Percentiles rank a stretch among this genome's conserved stretches.
These are phyloP conservation scores for Hypoxylon fragiforme DNA, from an alignment of 495 filamentous ascomycete species.

Conservation along the genomic window DNA sequence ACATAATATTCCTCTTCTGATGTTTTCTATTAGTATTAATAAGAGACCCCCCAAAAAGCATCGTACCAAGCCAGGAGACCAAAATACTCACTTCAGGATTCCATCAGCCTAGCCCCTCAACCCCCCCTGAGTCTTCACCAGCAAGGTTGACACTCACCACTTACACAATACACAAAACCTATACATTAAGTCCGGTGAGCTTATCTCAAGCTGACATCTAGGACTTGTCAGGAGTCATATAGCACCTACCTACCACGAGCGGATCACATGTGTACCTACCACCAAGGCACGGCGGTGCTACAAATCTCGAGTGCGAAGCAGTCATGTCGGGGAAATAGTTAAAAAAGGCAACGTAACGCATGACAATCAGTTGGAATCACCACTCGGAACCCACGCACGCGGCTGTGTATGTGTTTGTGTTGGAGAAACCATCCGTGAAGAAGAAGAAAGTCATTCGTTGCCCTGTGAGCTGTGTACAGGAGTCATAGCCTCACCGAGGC, in stretches of 20 bases:
- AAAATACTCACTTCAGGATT: background rate
- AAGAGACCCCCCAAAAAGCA: too few species aligned
- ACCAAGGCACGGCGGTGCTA: background rate
- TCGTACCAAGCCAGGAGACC: background rate
- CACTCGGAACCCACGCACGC: background rate
- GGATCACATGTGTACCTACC: background rate
- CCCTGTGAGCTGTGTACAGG: too few species aligned
- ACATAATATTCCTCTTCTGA: too few species aligned
- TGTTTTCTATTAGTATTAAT: too few species aligned
- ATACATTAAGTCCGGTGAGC: background rate
- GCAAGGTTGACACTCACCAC: background rate
- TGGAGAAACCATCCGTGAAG: background rate
- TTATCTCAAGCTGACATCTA: background rate
- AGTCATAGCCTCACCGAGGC: too few species aligned
- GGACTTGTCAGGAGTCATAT: background rate
- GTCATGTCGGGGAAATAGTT: background rate
- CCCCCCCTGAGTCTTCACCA: background rate
- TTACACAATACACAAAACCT: too few species aligned
- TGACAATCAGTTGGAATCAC: background rate
- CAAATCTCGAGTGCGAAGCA: background rate
- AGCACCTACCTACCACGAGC: too few species aligned
- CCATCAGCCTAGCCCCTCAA: background rate
- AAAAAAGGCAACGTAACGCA: background rate
- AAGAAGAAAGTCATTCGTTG: background rate
- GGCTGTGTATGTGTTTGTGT: background rate